These are phyloP conservation scores for Fusarium sp. DNA, from an alignment of 2,329 filamentous ascomycete genomes.

Conservation along the genomic window DNA sequence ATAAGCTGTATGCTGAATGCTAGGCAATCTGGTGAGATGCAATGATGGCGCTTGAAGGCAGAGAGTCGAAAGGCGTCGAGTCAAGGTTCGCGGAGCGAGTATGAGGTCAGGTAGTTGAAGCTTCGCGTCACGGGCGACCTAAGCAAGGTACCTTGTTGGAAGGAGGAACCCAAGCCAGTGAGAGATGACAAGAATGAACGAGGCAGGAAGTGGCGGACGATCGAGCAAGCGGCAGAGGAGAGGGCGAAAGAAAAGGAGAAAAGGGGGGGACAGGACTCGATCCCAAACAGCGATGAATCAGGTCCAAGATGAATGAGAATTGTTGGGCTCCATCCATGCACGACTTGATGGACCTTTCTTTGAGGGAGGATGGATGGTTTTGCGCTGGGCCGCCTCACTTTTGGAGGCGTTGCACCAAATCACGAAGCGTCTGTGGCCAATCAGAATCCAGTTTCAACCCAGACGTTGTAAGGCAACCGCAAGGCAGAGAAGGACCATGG, in stretches of 20 bases:
- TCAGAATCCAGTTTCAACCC: constrained; percentile 29
- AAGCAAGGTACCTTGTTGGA: constrained; percentile 1
- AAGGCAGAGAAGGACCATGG: constrained; percentile 6
- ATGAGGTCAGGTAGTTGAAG: constrained; percentile 5
- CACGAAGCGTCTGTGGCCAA: constrained; percentile 13
- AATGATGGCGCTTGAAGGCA: background rate
- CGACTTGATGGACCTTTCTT: background rate
- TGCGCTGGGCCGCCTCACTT: constrained; percentile 28
- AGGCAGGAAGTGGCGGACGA: constrained; percentile 13
- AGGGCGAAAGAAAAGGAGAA: background rate
- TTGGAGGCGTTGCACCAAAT: constrained; percentile 27
- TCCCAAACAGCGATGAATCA: background rate
- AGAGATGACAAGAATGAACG: constrained; percentile 10
- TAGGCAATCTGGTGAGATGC: background rate
- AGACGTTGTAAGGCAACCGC: constrained; percentile 27
- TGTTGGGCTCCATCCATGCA: background rate
- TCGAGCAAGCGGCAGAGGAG: background rate
- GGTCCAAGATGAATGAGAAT: background rate
- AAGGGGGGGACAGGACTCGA: background rate
- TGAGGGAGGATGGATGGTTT: background rate
- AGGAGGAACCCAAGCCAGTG: background rate
- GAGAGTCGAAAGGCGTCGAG: background rate
- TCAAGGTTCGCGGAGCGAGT: background rate
- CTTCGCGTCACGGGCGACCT: background rate
- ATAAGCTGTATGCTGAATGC: background rate